phyloP scores from a whole-genome alignment of 2,329 filamentous ascomycete genomes.

The Rhynchosporium secalis region DNA sequence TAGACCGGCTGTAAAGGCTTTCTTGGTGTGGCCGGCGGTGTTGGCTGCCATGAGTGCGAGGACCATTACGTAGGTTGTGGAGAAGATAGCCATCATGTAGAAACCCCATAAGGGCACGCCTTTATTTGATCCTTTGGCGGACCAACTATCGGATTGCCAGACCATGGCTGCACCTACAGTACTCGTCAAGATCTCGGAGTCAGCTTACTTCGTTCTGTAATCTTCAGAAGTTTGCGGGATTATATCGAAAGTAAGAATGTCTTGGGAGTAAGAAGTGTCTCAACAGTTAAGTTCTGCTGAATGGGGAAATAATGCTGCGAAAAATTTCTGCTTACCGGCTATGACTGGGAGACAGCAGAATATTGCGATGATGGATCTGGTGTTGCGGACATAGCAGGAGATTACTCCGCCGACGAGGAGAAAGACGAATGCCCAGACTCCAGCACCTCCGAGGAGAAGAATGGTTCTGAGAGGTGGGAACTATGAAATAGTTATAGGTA shows the following conservation, averaged over 20 bases:
- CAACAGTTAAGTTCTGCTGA: too few relatives aligned
- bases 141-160: constrained; percentile 6
- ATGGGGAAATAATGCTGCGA: too few relatives aligned
- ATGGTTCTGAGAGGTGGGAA: constrained; percentile 12
- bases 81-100: constrained; percentile 41
- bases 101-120: constrained; percentile 29
- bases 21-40: constrained; percentile 47
- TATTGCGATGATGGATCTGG: background rate
- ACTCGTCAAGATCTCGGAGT: too few relatives aligned
- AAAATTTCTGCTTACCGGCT: background rate
- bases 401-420: background rate
- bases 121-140: background rate
- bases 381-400: constrained; percentile 10
- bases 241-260: too few relatives aligned
- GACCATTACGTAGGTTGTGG: constrained; percentile 35
- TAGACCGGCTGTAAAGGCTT: constrained; percentile 45
- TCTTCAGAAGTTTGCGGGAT: too few relatives aligned
- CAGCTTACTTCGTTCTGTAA: too few relatives aligned
- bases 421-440: constrained; percentile 5
- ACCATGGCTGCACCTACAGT: constrained; percentile 5
- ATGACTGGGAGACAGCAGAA: constrained; percentile 22
- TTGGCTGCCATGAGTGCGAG: constrained; percentile 43
- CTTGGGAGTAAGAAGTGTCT: too few relatives aligned
- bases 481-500: background rate
- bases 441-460: constrained; percentile 31